A percentile compares a stretch with the other conserved stretches of the same genome.
Evolutionary conservation across 768 basidiomycete species (phyloP).

Genomic region (Auriscalpium microsporum): DNA sequence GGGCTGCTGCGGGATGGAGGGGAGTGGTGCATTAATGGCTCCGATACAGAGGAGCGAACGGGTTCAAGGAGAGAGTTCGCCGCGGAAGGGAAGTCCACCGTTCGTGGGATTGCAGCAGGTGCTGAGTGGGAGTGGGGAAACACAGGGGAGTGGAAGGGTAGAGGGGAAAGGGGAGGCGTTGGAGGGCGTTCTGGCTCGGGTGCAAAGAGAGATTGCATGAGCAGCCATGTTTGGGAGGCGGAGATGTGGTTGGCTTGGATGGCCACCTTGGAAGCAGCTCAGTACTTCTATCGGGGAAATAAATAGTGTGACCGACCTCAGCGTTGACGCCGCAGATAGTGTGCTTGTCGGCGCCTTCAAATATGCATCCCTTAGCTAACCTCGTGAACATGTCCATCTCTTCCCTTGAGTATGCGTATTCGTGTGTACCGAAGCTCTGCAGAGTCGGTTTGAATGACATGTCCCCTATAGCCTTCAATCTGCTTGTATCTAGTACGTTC

Average conservation of each 20-base stretch:
- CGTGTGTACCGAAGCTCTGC: constrained; percentile 52
- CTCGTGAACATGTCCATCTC: constrained; percentile 43
- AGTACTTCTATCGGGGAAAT: neutral
- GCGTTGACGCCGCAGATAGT: constrained; percentile 55
- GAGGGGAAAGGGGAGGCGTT: constrained; percentile 17
- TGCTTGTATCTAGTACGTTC: constrained; percentile 28
- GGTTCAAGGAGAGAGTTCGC: constrained; percentile 8
- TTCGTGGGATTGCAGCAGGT: constrained; percentile 30
- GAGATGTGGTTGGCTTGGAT: constrained; percentile 45
- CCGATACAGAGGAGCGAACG: constrained; percentile 16
- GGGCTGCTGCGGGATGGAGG: constrained; percentile 1
- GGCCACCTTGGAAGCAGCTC: constrained; percentile 28
- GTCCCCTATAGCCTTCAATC: constrained; percentile 60
- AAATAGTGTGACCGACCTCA: constrained; percentile 28
- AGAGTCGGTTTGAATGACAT: constrained; percentile 36
- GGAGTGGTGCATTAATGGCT: constrained; percentile 19
- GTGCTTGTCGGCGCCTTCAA: constrained; percentile 39
- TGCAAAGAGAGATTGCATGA: constrained; percentile 47
- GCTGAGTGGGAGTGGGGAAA: constrained; percentile 34
- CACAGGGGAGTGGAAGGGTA: constrained; percentile 13
- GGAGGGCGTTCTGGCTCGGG: constrained; percentile 28
- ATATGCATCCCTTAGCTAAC: constrained; percentile 57
- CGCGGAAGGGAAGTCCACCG: constrained; percentile 20
- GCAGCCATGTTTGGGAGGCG: constrained; percentile 59
- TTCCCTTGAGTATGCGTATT: constrained; percentile 26